These are phyloP conservation scores for Phlebiopsis gigantea DNA, from an alignment of 768 basidiomycete genomes.

Conservation along the genomic window DNA sequence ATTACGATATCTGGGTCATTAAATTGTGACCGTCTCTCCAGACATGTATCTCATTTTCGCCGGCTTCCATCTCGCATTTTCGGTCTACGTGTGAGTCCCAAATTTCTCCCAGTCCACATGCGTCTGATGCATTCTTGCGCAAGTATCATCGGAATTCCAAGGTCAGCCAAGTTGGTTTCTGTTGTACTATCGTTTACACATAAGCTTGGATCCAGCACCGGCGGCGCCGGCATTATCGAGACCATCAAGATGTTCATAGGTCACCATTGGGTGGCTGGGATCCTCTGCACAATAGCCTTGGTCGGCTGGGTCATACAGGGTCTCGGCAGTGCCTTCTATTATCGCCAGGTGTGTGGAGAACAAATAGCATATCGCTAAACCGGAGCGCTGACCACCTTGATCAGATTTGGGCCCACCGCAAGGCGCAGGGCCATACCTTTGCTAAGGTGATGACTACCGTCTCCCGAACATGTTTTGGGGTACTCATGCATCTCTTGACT, in stretches of 20 bases:
- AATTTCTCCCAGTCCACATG: no score
- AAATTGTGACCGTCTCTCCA: slow-evolving; percentile 29
- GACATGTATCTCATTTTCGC: slow-evolving; percentile 97
- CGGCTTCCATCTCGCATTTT: slow-evolving; percentile 92
- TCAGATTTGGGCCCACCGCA: slow-evolving; percentile 76
- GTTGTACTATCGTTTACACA: slow-evolving; percentile 29
- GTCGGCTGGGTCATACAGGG: slow-evolving; percentile 88
- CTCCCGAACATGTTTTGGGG: background rate
- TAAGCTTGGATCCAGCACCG: slow-evolving; percentile 52
- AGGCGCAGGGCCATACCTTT: slow-evolving; percentile 80
- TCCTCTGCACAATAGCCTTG: slow-evolving; percentile 77
- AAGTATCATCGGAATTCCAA: slow-evolving; percentile 92
- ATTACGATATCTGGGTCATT: slow-evolving; percentile 15
- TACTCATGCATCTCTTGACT: background rate
- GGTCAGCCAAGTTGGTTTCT: slow-evolving; percentile 33
- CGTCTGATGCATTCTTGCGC: slow-evolving; percentile 17
- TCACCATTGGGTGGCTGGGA: slow-evolving; percentile 71
- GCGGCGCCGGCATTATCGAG: slow-evolving; percentile 92
- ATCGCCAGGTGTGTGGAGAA: slow-evolving; percentile 53
- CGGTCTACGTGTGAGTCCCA: slow-evolving; percentile 83
- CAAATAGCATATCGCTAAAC: background rate
- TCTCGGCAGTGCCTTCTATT: slow-evolving; percentile 74
- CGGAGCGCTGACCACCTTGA: background rate
- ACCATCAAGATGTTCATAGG: slow-evolving; percentile 76
- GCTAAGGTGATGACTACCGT: slow-evolving; percentile 52